These are phyloP conservation scores for Aristolochia fimbriata DNA, from an alignment of 164 flowering plant species.

Conservation along the genomic window DNA sequence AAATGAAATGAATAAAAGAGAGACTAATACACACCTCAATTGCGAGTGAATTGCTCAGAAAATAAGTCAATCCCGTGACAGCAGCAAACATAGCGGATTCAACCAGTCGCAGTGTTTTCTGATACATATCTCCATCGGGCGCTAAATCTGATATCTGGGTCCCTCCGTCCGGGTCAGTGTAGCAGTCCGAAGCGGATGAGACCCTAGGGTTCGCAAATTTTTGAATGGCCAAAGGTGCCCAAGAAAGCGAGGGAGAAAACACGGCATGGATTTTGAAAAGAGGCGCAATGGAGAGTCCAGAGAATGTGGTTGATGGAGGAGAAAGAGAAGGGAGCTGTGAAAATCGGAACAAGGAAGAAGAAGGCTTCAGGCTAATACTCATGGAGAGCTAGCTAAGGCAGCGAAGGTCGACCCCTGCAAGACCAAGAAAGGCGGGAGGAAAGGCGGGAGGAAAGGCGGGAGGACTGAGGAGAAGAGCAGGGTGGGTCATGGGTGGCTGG, in stretches of 20 bases:
- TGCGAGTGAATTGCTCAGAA: slow-evolving; percentile 75
- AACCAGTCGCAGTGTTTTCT: slow-evolving; percentile 66
- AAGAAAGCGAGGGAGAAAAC: slow-evolving; percentile 7
- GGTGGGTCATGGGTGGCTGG: no score
- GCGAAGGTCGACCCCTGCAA: no score
- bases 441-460: no score
- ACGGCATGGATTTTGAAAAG: neutral
- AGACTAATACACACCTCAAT: slow-evolving; percentile 43
- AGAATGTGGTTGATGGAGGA: slow-evolving; percentile 2
- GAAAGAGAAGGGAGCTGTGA: slow-evolving; percentile 11
- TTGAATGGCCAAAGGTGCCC: slow-evolving; percentile 7
- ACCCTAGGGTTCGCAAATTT: slow-evolving; percentile 9
- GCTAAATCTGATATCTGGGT: slow-evolving; percentile 36
- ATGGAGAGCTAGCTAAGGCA: no score
- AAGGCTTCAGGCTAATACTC: neutral
- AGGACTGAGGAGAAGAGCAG: no score
- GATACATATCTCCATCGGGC: slow-evolving; percentile 38
- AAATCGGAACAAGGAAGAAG: slow-evolving; percentile 3
- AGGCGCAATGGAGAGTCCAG: neutral
- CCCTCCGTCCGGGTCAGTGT: slow-evolving; percentile 10
- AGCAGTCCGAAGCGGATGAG: slow-evolving; percentile 7
- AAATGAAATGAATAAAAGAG: neutral
- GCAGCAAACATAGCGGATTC: slow-evolving; percentile 98
- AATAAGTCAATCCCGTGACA: slow-evolving; percentile 59
- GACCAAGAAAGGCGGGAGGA: no score